Evolutionary conservation across 768 basidiomycete genomes (phyloP), one percentile per base, ranked within the genome.

Genomic region (Lactarius sp.): DNA sequence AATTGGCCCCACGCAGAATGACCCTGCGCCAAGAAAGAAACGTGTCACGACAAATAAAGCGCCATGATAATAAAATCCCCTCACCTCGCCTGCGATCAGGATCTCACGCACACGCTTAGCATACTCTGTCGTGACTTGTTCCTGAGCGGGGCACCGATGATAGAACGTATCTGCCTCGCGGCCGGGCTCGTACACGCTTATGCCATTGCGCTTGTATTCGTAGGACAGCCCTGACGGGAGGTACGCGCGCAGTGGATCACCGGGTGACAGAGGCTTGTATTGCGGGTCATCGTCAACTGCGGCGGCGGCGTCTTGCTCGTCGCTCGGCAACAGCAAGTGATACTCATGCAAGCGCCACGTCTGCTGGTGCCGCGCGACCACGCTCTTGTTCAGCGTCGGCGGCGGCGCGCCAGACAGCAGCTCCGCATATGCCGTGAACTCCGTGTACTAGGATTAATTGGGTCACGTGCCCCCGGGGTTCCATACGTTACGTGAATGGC

Each of bases 1-100:
- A 94, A 95, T 67, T 90, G 86, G 27, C 93, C 92, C 92, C 92
- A 95, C 14, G 91, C 85, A 8, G 92, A 94, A 74, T 94, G 93
- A 5, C 92, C 92, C 90, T 92, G 62, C 27, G 27, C 20, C 9
- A 34, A 34, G 20, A 34, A 47, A 52, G 1, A 8, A 33, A 33
- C 33, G 13, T 22, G 13, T 47, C 46, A 46, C 33, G 33, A 34
- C 42, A 16, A 51, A 42, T 20, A 49, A 18, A 46, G 36, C 7
- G 9, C 47, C 16, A 20, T 12, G 31, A 56, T 18, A 31, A 41
- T 4, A 18, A 13, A 18, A 27, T 10, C 31, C 10, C 12, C 54
- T 36, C 64, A 90, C 90, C 79, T 92, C 88, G 70, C 91, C 91
- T 13, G 83, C 79, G 36, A 93, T 75, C 55, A 93, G 81, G 41